Evolutionary conservation across 371 early-diverging fungal species (phyloP).

Genomic region (Mucor plumbeus): DNA sequence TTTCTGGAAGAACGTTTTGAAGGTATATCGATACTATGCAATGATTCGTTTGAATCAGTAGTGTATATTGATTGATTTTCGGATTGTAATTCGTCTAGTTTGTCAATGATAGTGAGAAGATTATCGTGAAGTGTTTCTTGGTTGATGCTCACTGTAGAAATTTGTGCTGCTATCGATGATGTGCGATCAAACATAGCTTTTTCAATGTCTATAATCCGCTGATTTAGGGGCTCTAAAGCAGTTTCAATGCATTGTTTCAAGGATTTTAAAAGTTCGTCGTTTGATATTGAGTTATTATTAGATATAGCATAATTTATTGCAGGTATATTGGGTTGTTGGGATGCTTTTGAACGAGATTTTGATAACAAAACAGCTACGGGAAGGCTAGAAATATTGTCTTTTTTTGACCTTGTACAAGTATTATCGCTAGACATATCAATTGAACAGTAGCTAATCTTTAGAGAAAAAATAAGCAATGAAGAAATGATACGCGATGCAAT

Average conservation of each 20-base stretch:
- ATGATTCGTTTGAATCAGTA: not conserved
- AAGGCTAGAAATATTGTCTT: not conserved
- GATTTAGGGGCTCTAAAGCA: not conserved
- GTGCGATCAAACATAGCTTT: not conserved
- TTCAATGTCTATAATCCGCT: not conserved
- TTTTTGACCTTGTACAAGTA: not conserved
- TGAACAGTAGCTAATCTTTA: too few species aligned
- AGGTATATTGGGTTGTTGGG: not conserved
- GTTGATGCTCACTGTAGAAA: not conserved
- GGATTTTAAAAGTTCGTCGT: not conserved
- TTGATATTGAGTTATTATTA: not conserved
- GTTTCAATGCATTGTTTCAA: not conserved
- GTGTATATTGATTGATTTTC: constrained; percentile 1
- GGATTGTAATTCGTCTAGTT: not conserved
- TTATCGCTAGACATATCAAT: not conserved
- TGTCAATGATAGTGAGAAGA: not conserved
- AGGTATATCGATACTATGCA: not conserved
- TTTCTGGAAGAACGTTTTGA: not conserved
- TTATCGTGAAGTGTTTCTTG: not conserved
- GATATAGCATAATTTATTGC: too few species aligned
- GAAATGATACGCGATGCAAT: not conserved
- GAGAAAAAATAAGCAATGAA: not conserved
- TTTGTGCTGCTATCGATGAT: not conserved
- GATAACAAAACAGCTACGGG: not conserved
- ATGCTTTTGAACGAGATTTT: not conserved